Conservation (phyloP, 2,329 filamentous ascomycete genomes). For the Fusarium transvaalense region DNA sequence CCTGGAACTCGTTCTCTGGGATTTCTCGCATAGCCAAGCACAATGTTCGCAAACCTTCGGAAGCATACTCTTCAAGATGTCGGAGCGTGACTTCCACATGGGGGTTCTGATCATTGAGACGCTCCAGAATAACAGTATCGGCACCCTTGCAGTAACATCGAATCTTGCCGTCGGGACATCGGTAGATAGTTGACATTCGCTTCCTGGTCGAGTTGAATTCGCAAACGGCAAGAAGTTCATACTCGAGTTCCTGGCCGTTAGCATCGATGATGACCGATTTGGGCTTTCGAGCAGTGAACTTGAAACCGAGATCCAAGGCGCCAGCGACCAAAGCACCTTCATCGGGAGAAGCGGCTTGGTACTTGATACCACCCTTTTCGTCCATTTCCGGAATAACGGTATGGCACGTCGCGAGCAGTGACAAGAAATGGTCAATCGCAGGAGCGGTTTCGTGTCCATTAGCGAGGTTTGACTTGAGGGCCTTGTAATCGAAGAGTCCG, state of each 20-base stretch:
- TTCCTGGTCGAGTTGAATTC: constrained; percentile 97
- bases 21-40: constrained; percentile 96
- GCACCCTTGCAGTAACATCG: constrained; percentile 96
- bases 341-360: constrained; percentile 96
- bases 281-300: constrained; percentile 91
- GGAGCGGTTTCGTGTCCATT: constrained; percentile 63
- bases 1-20: constrained; percentile 86
- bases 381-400: constrained; percentile 95
- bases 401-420: constrained; percentile 89
- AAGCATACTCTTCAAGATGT: constrained; percentile 98
- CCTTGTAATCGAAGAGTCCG: constrained; percentile 87
- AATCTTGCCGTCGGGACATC: constrained; percentile 95
- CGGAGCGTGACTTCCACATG: constrained; percentile 90
- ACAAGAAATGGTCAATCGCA: constrained; percentile 82
- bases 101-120: constrained; percentile 84
- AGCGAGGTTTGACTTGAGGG: constrained; percentile 76
- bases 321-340: constrained; percentile 97
- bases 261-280: constrained; percentile 86
- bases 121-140: constrained; percentile 96
- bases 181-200: constrained; percentile 97
- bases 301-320: constrained; percentile 86
- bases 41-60: constrained; percentile 92
- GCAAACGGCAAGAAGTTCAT: constrained; percentile 94
- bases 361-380: constrained; percentile 89
- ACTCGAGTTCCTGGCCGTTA: constrained; percentile 79